Percentiles rank a stretch among this genome's conserved stretches.
Conservation (phyloP, 1,139 yeast species). For the Geotrichum bryndzae region DNA sequence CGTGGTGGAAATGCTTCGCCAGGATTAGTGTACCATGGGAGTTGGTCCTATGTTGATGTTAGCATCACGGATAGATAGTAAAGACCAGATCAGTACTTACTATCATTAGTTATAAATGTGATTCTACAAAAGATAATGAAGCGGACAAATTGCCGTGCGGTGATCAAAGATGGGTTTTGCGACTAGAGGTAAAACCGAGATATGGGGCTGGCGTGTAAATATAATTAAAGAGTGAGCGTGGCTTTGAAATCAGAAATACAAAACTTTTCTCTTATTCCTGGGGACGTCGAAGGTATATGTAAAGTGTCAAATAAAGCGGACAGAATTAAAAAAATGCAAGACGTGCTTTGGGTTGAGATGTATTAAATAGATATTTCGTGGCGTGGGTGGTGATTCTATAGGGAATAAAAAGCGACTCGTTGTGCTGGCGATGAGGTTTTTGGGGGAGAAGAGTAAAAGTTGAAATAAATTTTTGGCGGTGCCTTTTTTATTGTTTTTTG, state of each 20-base stretch:
- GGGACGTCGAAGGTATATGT: not conserved
- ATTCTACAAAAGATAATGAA: not conserved
- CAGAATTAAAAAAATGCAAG: not conserved
- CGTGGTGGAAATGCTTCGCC: constrained; percentile 14
- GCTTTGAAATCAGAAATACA: not conserved
- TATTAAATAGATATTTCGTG: not conserved
- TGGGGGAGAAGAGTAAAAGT: not conserved
- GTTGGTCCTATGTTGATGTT: not conserved
- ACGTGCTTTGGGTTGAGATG: not conserved
- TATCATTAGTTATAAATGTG: constrained; percentile 6
- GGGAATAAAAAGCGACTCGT: not conserved
- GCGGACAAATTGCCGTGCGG: not conserved
- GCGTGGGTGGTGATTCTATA: not conserved
- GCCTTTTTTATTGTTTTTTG: not conserved
- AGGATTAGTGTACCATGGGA: constrained; percentile 16
- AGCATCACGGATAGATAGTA: not conserved
- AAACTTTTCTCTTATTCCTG: not conserved
- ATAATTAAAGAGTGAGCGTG: not conserved
- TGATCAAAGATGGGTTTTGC: not conserved
- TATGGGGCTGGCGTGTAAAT: not conserved
- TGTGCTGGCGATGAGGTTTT: not conserved
- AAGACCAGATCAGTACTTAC: not conserved
- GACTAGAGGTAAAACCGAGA: not conserved
- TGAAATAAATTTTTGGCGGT: not conserved
- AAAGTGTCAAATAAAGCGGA: not conserved